Evolutionary conservation across 2,329 filamentous ascomycete genomes (phyloP).

Genomic region (Aspergillus sp.): DNA sequence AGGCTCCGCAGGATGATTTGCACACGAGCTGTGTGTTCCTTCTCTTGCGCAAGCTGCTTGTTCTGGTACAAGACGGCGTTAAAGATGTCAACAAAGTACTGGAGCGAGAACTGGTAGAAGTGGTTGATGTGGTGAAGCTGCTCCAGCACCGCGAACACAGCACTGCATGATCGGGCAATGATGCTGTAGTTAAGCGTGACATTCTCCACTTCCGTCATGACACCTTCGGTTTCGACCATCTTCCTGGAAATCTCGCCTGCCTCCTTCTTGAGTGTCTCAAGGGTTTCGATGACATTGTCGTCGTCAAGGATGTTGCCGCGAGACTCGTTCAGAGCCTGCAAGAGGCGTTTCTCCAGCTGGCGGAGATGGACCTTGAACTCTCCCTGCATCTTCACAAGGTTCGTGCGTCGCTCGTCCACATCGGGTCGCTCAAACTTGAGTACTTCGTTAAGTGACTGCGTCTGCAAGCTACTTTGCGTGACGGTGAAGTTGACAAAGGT

Average conservation of each 20-base stretch:
- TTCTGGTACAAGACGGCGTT: slow-evolving; percentile 80
- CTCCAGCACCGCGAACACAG: slow-evolving; percentile 93
- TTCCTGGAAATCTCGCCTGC: slow-evolving; percentile 92
- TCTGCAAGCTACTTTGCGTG: slow-evolving; percentile 96
- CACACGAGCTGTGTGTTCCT: slow-evolving; percentile 69
- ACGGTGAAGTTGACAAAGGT: slow-evolving; percentile 99
- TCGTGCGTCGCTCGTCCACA: slow-evolving; percentile 90
- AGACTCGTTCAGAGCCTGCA: slow-evolving; percentile 95
- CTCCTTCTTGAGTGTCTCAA: slow-evolving; percentile 96
- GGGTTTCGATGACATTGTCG: slow-evolving; percentile 93
- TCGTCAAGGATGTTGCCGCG: slow-evolving; percentile 97
- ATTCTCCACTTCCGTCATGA: slow-evolving; percentile 95
- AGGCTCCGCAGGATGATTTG: slow-evolving; percentile 87
- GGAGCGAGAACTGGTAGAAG: slow-evolving; percentile 98
- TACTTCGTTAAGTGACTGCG: slow-evolving; percentile 94
- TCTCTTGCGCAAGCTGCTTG: slow-evolving; percentile 62
- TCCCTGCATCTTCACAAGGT: slow-evolving; percentile 96
- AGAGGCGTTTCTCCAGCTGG: slow-evolving; percentile 84
- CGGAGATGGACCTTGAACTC: slow-evolving; percentile 98
- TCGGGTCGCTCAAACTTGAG: slow-evolving; percentile 96
- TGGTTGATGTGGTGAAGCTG: slow-evolving; percentile 97
- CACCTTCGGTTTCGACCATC: slow-evolving; percentile 92
- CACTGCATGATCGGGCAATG: slow-evolving; percentile 90
- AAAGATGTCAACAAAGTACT: slow-evolving; percentile 98
- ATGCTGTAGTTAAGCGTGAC: slow-evolving; percentile 92